Conservation (phyloP, 495 filamentous ascomycete genomes). For the Trichodelitschia bisporula region DNA sequence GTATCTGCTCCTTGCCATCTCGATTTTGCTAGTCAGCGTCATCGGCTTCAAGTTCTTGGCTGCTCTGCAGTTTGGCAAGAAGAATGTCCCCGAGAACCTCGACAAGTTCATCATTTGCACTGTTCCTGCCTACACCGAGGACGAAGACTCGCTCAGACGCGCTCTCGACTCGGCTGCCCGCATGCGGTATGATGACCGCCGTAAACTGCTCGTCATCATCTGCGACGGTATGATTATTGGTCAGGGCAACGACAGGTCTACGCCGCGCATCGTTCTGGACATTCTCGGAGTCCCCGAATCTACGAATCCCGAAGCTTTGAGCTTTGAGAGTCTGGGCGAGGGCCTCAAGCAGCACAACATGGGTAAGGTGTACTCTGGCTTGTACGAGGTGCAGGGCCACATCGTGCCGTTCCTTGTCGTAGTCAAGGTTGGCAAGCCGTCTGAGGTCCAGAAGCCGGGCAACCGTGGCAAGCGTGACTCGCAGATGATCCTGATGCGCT, state of each 20-base stretch:
- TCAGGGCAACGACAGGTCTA: conserved; percentile 89
- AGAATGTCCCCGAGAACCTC: conserved; percentile 79
- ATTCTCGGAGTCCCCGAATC: conserved; percentile 86
- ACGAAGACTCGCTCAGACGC: conserved; percentile 87
- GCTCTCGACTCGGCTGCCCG: conserved; percentile 90
- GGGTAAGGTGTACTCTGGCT: conserved; percentile 92
- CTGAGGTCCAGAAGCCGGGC: conserved; percentile 74
- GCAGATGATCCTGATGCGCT: conserved; percentile 93
- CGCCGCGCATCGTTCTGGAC: conserved; percentile 86
- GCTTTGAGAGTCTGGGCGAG: conserved; percentile 91
- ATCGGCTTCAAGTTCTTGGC: conserved; percentile 94
- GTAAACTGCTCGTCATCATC: conserved; percentile 79
- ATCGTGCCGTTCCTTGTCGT: conserved; percentile 95
- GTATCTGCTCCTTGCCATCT: conserved; percentile 81
- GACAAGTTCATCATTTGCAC: conserved; percentile 98
- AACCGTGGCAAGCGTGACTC: conserved; percentile 99
- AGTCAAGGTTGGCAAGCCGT: conserved; percentile 92
- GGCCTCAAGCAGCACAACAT: conserved; percentile 97
- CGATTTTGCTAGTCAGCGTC: conserved; percentile 52
- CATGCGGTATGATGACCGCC: conserved; percentile 96
- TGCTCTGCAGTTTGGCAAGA: conserved; percentile 76
- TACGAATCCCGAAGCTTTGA: conserved; percentile 88
- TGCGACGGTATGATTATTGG: conserved; percentile 99
- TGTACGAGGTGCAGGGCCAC: conserved; percentile 94
- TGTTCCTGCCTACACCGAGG: conserved; percentile 93